Evolutionary conservation across 805 yeast species (phyloP).

Genomic region (Teunomyces barrocoloradensis): DNA sequence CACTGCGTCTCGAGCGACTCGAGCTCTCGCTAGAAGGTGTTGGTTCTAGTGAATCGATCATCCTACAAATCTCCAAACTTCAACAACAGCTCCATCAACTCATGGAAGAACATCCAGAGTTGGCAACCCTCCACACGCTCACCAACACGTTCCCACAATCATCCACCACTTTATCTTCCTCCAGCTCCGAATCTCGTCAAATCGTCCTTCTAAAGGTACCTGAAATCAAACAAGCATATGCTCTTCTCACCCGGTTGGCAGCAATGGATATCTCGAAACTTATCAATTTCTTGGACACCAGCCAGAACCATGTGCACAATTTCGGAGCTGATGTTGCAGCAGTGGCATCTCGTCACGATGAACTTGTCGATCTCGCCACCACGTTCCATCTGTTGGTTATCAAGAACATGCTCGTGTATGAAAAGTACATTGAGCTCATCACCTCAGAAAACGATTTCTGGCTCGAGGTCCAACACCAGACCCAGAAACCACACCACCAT

Average conservation of each 20-base stretch:
- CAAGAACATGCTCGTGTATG: slow-evolving; percentile 29
- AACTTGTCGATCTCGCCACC: slow-evolving; percentile 14
- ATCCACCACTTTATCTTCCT: not conserved
- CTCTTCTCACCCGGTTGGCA: slow-evolving; percentile 20
- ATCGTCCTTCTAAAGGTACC: slow-evolving; percentile 22
- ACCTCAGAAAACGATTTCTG: slow-evolving; percentile 26
- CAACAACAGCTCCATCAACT: slow-evolving; percentile 11
- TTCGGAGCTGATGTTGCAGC: slow-evolving; percentile 10
- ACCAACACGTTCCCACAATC: slow-evolving; percentile 12
- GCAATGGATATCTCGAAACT: slow-evolving; percentile 19
- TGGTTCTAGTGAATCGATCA: slow-evolving; percentile 7
- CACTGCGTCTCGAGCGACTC: slow-evolving; percentile 5
- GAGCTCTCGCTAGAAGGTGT: slow-evolving; percentile 8
- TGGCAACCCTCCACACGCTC: slow-evolving; percentile 16
- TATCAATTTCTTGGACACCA: slow-evolving; percentile 15
- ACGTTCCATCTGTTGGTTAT: slow-evolving; percentile 21
- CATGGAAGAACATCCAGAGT: slow-evolving; percentile 17
- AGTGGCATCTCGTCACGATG: slow-evolving; percentile 7
- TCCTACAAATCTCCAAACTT: slow-evolving; percentile 14
- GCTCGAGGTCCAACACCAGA: slow-evolving; percentile 18
- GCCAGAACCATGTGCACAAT: slow-evolving; percentile 17
- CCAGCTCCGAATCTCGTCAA: not conserved
- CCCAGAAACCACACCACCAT: not conserved
- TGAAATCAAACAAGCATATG: slow-evolving; percentile 18
- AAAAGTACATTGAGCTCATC: slow-evolving; percentile 22